Evolutionary conservation across 495 filamentous ascomycete genomes (phyloP).

Genomic region (Neurospora africana): DNA sequence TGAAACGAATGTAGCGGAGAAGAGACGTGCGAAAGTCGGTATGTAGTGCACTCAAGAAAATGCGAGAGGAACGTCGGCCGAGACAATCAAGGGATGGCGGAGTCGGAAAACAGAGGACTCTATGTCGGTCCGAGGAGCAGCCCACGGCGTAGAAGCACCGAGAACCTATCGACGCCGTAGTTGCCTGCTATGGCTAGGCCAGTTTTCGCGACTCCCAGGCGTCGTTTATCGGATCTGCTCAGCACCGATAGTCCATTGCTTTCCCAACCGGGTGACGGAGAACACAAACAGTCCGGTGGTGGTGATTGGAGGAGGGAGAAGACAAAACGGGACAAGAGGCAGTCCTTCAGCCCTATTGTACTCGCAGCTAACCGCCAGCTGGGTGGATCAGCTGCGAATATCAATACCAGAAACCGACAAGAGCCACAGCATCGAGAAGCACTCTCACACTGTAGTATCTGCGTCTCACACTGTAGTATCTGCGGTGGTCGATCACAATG

Average conservation of each 20-base stretch:
- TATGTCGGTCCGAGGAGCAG: neutral
- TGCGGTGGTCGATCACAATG: neutral
- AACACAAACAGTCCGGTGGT: neutral
- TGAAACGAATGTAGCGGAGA: neutral
- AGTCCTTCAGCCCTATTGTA: neutral
- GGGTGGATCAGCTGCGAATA: neutral
- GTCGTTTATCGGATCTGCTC: neutral
- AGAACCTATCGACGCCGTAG: neutral
- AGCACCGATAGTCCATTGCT: neutral
- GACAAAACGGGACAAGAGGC: neutral
- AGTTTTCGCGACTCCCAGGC: neutral
- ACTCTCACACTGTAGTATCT: neutral
- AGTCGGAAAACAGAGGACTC: neutral
- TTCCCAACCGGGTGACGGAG: neutral
- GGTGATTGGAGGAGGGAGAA: neutral
- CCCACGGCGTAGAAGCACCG: neutral
- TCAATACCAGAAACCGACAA: neutral
- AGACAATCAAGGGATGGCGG: neutral
- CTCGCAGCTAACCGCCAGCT: neutral
- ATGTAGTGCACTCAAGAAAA: neutral
- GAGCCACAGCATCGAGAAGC: neutral
- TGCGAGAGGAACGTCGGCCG: neutral
- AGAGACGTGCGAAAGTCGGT: neutral
- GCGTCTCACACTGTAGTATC: too few relatives aligned
- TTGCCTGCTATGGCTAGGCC: neutral